Evolutionary conservation across 345 rosid species (phyloP), one percentile per base, ranked within the genome.

Genomic region (Abelmoschus esculentus): DNA sequence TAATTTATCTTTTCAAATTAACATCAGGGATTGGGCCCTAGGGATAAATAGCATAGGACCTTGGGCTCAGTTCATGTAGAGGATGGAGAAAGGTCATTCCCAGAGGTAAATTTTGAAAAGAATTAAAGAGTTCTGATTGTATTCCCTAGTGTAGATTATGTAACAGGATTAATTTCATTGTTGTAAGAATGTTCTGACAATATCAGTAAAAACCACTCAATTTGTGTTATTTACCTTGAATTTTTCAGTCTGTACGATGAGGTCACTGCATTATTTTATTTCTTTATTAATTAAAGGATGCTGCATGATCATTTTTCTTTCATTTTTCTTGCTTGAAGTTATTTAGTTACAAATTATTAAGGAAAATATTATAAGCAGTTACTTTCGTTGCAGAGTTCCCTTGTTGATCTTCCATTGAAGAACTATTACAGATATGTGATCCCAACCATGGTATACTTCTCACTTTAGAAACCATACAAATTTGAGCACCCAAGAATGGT

Each of bases 331-430:
- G 57, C 32, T 61, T n/a, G 64, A 52, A 60, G 7, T 61, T 19
- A 12, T 52, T 50, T 47, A 1, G 9, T 10, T 77, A 17, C 29
- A 15, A 5, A 29, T 8, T 8, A 26, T 56, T 40, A 34, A 49
- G 50, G 50, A 62, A 58, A 66, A 57, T 31, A 49, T 76, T 61
- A 76, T 47, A 53, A 62, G 31, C 66, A 72, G 70, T 71, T 53
- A 42, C 18, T 66, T 75, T 56, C 61, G 61, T 75, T 73, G 84
- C 97, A 95, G 99, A 90, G 99, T 86, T 95, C 98, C 69, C 96
- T 92, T 69, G 97, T 82, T 59, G 99, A 92, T 85, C 91, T 95
- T 81, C 99, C 99, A 73, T 75, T 92, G 81, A 95, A 95, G 91
- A 95, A 90, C 74, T 95, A 90, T 86, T 92, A 95, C 86, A 88